phyloP scores from a whole-genome alignment of 2,329 filamentous ascomycete genomes.

The Scortechinia acanthostroma region DNA sequence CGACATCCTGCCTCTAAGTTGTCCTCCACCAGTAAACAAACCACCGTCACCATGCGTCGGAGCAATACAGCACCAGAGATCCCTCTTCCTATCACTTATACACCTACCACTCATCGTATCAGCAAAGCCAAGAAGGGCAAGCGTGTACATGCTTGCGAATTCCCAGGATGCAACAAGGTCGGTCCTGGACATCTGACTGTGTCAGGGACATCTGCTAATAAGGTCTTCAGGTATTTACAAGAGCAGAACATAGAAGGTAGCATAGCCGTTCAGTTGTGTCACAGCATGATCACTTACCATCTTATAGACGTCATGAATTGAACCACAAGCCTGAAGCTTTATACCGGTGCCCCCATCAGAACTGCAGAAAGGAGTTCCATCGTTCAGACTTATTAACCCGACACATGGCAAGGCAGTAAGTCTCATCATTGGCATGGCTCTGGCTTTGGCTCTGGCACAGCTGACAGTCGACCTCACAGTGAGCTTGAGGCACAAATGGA shows the following conservation, averaged over 20 bases:
- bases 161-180: constrained; percentile 35
- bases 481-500: background rate
- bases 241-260: constrained; percentile 35
- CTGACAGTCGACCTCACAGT: background rate
- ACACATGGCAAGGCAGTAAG: constrained; percentile 39
- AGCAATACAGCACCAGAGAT: constrained; percentile 16
- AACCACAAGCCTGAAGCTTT: constrained; percentile 37
- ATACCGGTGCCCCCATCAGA: constrained; percentile 28
- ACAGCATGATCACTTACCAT: constrained; percentile 5
- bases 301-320: constrained; percentile 32
- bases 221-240: constrained; percentile 33
- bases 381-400: constrained; percentile 33
- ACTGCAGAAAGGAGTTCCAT: constrained; percentile 36
- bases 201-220: constrained; percentile 6
- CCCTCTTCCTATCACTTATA: constrained; percentile 26
- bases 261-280: background rate
- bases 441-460: background rate
- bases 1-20: constrained; percentile 12
- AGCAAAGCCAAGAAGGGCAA: constrained; percentile 43
- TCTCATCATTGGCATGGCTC: constrained; percentile 5
- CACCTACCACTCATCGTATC: constrained; percentile 36
- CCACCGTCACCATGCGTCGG: constrained; percentile 15
- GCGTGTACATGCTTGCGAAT: constrained; percentile 36
- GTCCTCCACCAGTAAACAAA: constrained; percentile 14
- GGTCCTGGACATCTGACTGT: constrained; percentile 9